Evolutionary conservation across 2,329 filamentous ascomycete genomes (phyloP), one percentile per base, ranked within the genome.

Genomic region (Colletotrichum sp.): DNA sequence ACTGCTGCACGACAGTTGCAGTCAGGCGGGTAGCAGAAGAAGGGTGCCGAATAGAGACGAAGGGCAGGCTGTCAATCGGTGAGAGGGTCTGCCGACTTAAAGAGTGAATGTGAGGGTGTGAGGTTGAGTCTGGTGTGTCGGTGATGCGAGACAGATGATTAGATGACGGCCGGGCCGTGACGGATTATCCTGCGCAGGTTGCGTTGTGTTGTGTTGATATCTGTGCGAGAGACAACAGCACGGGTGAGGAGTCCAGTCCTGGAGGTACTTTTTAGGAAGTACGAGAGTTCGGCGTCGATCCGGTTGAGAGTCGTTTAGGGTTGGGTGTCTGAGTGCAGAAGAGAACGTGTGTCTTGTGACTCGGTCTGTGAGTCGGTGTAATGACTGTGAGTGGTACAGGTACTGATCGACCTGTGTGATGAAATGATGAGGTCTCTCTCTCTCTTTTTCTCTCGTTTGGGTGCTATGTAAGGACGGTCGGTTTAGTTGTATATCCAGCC

Each of bases 161-260:
- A 71, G 62, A 63, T 67, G 75, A 68, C 66, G 60, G n/a, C 32
- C 34, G 30, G 63, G 70, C 52, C 69, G 69, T 75, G 64, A 69
- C 65, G 63, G 67, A 63, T 49, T 62, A 57, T 68, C 60, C 52
- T 71, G 52, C 52, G 39, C 52, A n/a, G 24, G 36, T 26, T 64
- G 70, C 44, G 64, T 60, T 66, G 64, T 13, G 44, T 52, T 21
- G 44, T 28, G 60, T 67, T 65, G 24, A n/a, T 26, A 44, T 52
- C 36, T 67, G 70, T 71, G 75, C 55, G 64, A 68, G 34, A 32
- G 26, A 28, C 44, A 21, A 69, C 72, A 75, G 66, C 55, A 39
- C 44, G 34, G 60, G 70, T 62, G 67, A 77, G 77, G 68, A 80
- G 69, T 74, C 78, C 76, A 77, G 78, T 78, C 77, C 62, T 62